Evolutionary conservation across 2,329 filamentous ascomycete genomes (phyloP), one percentile per base, ranked within the genome.

Genomic region (Emmonsia crescens): DNA sequence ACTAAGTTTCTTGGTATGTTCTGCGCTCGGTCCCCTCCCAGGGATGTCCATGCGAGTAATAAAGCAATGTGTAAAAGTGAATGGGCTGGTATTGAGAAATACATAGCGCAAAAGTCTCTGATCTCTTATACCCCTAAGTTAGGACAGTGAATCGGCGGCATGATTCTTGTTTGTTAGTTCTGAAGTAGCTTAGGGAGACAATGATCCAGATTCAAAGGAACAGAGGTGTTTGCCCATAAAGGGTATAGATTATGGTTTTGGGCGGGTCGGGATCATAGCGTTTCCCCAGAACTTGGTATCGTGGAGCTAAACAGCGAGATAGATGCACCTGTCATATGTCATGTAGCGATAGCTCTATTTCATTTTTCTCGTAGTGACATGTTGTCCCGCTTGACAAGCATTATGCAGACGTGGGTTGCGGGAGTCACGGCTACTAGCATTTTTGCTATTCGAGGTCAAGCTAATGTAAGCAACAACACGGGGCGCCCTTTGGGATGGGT

Each of bases 401-500:
- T 9, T 19, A 42, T 8, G 33, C n/a, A 57, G 49, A 19, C 21
- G 4, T 6, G 21, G 6, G 19, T 31, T 57, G 55, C 40, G 38
- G 21, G 24, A 46, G 38, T 5, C n/a, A 16, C 38, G 40, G 55
- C 40, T 46, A 16, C 27, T 46, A 31, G n/a, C 12, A 40, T 46
- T 33, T 29, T 57, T 21, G 14, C 19, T 31, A 4, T 6, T 29
- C 36, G 10, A 46, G 55, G 40, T 16, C 10, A 31, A 12, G 21
- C 55, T 56, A 56, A 56, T 57, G 52, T 56, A 40, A 56, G 33
- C 36, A 57, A 10, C 36, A 19, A 46, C 21, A 57, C 31, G n/a
- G 36, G 55, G 21, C 21, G 36, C 3, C 5, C 5, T 38, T 40
- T 40, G 29, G 54, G 33, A 56, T 42, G 36, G 46, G 55, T 24